These are phyloP conservation scores for Candida insectorum DNA, from an alignment of 805 yeast species.

Conservation along the genomic window DNA sequence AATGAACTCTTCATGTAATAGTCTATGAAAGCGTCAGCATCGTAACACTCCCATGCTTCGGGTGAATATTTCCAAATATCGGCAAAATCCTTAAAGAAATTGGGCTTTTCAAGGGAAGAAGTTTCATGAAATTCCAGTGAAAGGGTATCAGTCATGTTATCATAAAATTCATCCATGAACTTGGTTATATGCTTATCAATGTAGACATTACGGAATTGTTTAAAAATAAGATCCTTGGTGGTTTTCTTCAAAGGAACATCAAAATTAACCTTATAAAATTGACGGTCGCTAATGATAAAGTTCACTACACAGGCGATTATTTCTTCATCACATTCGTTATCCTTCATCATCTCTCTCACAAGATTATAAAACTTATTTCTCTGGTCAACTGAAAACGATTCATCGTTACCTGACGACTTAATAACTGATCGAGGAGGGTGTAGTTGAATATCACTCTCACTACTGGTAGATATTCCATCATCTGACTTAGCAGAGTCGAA, in stretches of 20 bases:
- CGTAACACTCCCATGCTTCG: conserved; percentile 15
- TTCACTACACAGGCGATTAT: conserved; percentile 3
- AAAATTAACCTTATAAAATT: conserved; percentile 1
- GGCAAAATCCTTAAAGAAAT: conserved; percentile 14
- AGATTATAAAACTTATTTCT: no score
- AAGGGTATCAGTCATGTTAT: neutral
- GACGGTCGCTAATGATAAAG: conserved; percentile 1
- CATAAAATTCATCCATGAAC: conserved; percentile 2
- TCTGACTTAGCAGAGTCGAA: no score
- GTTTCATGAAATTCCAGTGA: neutral
- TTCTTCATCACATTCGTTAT: conserved; percentile 1
- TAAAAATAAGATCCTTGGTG: neutral
- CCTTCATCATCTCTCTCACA: neutral
- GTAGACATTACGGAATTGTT: neutral
- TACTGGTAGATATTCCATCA: no score
- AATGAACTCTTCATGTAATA: conserved; percentile 7
- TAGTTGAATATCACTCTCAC: no score
- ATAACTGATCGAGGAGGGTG: no score
- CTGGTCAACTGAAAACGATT: no score
- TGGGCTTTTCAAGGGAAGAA: conserved; percentile 12
- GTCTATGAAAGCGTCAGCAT: conserved; percentile 13
- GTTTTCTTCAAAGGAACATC: neutral
- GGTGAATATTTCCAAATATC: conserved; percentile 18
- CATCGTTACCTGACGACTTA: no score
- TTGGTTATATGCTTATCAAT: neutral